Percentiles rank a stretch among this genome's conserved stretches.
Evolutionary conservation across 2,329 filamentous ascomycete genomes (phyloP).

Genomic region (Fusarium pilosicola): DNA sequence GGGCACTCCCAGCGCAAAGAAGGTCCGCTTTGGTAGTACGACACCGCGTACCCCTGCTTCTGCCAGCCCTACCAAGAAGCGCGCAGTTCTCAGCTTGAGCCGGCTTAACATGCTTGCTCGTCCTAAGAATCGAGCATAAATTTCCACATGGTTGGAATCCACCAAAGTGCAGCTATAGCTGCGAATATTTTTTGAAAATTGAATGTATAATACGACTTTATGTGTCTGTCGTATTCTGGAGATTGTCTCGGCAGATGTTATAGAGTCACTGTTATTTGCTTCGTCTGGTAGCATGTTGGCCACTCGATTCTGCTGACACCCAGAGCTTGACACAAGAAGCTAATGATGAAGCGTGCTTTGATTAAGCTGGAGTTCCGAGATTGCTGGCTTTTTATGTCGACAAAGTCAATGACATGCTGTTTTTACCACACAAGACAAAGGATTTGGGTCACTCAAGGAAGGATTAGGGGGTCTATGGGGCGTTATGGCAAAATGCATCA

Average conservation of each 20-base stretch:
- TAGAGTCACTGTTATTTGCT: neutral
- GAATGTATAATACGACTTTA: conserved; percentile 39
- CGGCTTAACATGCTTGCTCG: conserved; percentile 70
- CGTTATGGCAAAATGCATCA: conserved; percentile 41
- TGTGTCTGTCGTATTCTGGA: conserved; percentile 8
- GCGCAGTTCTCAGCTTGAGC: conserved; percentile 63
- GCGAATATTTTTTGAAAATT: neutral
- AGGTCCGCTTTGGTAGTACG: conserved; percentile 45
- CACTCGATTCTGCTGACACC: neutral
- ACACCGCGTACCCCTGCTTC: conserved; percentile 41
- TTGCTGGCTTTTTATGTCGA: conserved; percentile 31
- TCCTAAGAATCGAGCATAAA: conserved; percentile 66
- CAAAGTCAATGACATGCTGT: conserved; percentile 24
- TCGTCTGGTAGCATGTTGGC: conserved; percentile 1
- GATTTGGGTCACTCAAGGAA: conserved; percentile 29
- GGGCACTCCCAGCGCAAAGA: conserved; percentile 52
- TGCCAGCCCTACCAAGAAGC: conserved; percentile 63
- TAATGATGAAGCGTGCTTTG: conserved; percentile 37
- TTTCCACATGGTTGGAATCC: neutral
- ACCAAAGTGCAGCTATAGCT: neutral
- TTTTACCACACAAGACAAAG: conserved; percentile 24
- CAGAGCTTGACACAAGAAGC: conserved; percentile 14
- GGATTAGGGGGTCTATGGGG: conserved; percentile 29
- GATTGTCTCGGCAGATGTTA: neutral
- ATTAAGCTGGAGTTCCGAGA: conserved; percentile 44